Evolutionary conservation across 2,329 filamentous ascomycete species (phyloP).

Genomic region (Arachnomyces sp.): DNA sequence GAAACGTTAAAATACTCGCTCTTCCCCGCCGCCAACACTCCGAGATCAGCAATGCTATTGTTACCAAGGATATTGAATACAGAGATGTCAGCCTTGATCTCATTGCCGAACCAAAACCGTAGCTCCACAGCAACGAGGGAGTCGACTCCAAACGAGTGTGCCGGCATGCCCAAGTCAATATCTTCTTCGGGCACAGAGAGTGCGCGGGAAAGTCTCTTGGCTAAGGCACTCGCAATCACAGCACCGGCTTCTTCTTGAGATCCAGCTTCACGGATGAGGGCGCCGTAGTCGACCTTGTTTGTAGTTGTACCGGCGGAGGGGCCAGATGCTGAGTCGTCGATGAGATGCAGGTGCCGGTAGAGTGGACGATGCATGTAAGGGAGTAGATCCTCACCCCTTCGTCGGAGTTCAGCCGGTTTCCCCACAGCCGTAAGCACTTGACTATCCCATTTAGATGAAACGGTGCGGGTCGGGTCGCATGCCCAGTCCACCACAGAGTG

Average conservation of each 20-base stretch:
- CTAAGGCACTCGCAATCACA: conserved; percentile 19
- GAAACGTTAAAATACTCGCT: no score
- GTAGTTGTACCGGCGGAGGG: background rate
- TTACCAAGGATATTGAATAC: conserved; percentile 36
- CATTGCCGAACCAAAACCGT: conserved; percentile 32
- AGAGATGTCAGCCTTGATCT: conserved; percentile 25
- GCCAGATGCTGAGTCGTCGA: conserved; percentile 4
- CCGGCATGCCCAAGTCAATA: conserved; percentile 21
- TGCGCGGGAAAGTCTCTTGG: conserved; percentile 24
- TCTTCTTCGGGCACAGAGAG: conserved; percentile 25
- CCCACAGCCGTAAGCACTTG: no score
- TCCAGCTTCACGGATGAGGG: conserved; percentile 10
- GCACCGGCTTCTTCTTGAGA: conserved; percentile 10
- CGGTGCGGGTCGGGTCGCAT: conserved; percentile 10
- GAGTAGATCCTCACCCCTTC: no score
- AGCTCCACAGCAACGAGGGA: conserved; percentile 41
- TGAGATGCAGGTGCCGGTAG: background rate
- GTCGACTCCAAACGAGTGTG: conserved; percentile 31
- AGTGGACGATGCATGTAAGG: no score
- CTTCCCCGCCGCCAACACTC: background rate
- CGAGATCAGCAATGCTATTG: conserved; percentile 1
- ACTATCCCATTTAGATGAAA: no score
- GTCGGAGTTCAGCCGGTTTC: no score
- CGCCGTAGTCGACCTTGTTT: conserved; percentile 5
- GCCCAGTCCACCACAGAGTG: conserved; percentile 12